Conservation (phyloP, 768 basidiomycete species). For the Stropharia rugosoannulata region DNA sequence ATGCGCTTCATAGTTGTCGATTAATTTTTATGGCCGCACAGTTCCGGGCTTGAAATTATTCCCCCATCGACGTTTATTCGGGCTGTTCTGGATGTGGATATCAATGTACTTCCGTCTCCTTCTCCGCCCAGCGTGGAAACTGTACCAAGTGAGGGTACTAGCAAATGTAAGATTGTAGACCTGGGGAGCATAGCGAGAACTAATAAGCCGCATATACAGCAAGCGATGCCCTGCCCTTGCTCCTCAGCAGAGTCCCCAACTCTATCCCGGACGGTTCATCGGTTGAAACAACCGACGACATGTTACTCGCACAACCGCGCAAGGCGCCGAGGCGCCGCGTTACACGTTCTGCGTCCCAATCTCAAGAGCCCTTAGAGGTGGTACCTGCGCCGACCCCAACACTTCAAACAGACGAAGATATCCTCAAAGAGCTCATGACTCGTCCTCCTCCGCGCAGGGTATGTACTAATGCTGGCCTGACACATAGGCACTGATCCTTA, state of each 20-base stretch:
- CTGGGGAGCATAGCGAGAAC: neutral
- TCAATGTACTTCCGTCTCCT: slow-evolving; percentile 25
- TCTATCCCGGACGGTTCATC: slow-evolving; percentile 25
- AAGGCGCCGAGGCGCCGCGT: neutral
- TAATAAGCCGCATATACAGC: slow-evolving; percentile 1
- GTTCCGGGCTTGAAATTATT: slow-evolving; percentile 43
- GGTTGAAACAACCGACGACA: slow-evolving; percentile 13
- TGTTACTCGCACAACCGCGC: slow-evolving; percentile 23
- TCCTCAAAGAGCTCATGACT: neutral
- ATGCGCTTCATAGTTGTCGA: neutral
- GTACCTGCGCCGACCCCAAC: neutral
- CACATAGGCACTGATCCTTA: too few species aligned
- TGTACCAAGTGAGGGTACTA: neutral
- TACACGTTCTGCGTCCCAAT: slow-evolving; percentile 3
- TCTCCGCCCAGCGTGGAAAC: slow-evolving; percentile 14
- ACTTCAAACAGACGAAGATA: neutral
- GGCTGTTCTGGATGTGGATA: slow-evolving; percentile 41
- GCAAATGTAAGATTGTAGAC: neutral
- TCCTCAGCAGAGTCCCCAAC: slow-evolving; percentile 53
- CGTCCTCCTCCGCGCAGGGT: neutral
- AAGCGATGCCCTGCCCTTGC: slow-evolving; percentile 28
- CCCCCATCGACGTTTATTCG: slow-evolving; percentile 48
- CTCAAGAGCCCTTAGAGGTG: neutral
- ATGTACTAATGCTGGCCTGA: neutral
- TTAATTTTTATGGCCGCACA: slow-evolving; percentile 12